Conservation (phyloP, 2,329 filamentous ascomycete species). For the Fusarium anguioides region DNA sequence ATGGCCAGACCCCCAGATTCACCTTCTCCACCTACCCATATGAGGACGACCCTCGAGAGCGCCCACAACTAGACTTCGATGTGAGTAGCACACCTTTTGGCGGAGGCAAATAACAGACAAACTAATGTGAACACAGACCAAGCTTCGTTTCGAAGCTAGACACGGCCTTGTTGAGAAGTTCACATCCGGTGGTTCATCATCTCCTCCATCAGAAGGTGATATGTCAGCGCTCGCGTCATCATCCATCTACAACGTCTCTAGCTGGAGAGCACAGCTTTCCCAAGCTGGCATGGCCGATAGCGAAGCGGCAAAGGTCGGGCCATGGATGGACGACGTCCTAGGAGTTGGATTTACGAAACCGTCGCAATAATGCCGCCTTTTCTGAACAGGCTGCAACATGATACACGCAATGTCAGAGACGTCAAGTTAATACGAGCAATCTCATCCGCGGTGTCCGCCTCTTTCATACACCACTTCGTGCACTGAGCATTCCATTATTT, state of each 20-base stretch:
- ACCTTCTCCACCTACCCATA: slow-evolving; percentile 72
- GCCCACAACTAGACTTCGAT: slow-evolving; percentile 61
- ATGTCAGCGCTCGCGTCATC: slow-evolving; percentile 28
- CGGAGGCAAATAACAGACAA: not conserved
- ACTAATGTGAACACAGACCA: slow-evolving; percentile 40
- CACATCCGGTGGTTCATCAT: slow-evolving; percentile 38
- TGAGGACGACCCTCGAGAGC: slow-evolving; percentile 66
- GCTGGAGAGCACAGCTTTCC: slow-evolving; percentile 44
- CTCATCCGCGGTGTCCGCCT: slow-evolving; percentile 3
- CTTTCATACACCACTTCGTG: slow-evolving; percentile 38
- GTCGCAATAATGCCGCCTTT: slow-evolving; percentile 23
- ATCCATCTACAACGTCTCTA: slow-evolving; percentile 40
- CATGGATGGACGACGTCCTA: slow-evolving; percentile 49
- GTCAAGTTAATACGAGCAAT: slow-evolving; percentile 19
- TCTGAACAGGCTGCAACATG: slow-evolving; percentile 26
- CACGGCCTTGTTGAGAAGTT: slow-evolving; percentile 53
- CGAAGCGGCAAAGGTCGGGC: slow-evolving; percentile 42
- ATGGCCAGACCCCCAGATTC: slow-evolving; percentile 87
- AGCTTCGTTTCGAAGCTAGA: slow-evolving; percentile 51
- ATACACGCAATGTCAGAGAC: slow-evolving; percentile 27
- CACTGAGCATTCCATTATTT: slow-evolving; percentile 22
- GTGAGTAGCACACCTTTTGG: slow-evolving; percentile 49
- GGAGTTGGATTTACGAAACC: slow-evolving; percentile 47
- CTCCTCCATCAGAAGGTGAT: slow-evolving; percentile 11
- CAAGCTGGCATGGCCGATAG: slow-evolving; percentile 41